Percentiles rank a stretch among this genome's conserved stretches.
phyloP scores from a whole-genome alignment of 108 stramenopile genomes.

The Mayamaea pseudoterrestris region DNA sequence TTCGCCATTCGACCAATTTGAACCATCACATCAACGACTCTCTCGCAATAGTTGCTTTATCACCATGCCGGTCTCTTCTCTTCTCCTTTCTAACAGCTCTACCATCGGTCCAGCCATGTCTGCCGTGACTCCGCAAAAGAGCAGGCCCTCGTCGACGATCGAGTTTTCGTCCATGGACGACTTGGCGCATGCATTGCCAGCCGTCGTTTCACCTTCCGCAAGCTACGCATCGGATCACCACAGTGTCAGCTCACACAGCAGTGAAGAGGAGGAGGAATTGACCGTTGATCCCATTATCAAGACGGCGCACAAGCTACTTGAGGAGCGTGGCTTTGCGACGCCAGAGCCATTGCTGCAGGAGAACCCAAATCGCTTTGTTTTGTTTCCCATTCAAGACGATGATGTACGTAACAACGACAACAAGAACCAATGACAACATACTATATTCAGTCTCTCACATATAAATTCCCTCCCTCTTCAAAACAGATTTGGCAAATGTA shows the following conservation, averaged over 20 bases:
- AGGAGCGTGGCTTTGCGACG: constrained; percentile 38
- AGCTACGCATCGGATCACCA: too few species aligned
- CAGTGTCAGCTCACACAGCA: not conserved
- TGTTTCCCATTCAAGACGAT: constrained; percentile 97
- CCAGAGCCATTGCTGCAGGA: constrained; percentile 65
- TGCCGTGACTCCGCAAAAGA: too few species aligned
- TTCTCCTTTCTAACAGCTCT: too few species aligned
- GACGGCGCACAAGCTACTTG: constrained; percentile 56
- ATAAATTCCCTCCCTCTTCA: not conserved
- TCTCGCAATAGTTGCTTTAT: too few species aligned
- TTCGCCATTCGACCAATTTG: too few species aligned
- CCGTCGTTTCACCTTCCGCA: too few species aligned
- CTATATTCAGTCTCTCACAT: not conserved
- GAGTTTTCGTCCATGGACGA: too few species aligned
- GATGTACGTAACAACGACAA: constrained; percentile 52
- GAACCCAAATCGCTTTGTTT: constrained; percentile 90
- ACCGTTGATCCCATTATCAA: constrained; percentile 10
- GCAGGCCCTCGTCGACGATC: too few species aligned
- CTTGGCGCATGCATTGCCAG: too few species aligned
- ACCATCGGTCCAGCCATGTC: too few species aligned
- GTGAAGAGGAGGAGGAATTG: not conserved
- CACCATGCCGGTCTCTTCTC: too few species aligned
- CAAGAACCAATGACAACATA: not conserved
- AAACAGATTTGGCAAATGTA: constrained; percentile 89
- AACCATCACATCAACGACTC: too few species aligned